Evolutionary conservation across 352 stramenopile species (phyloP).

Genomic region (Plasmopara halstedii): DNA sequence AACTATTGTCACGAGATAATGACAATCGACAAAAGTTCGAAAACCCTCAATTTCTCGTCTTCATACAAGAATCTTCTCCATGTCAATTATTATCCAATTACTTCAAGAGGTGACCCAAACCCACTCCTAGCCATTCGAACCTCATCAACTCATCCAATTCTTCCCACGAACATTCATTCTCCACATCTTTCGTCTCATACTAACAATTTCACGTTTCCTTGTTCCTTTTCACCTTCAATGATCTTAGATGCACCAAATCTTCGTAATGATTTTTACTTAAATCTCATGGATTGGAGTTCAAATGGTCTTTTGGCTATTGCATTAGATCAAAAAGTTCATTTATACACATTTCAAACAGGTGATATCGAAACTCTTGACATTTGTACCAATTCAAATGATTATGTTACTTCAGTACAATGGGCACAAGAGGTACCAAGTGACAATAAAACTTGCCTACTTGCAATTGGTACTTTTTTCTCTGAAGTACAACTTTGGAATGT

Average conservation of each 20-base stretch:
- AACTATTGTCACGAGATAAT: slow-evolving; percentile 5
- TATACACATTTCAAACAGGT: slow-evolving; percentile 90
- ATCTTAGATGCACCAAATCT: slow-evolving; percentile 95
- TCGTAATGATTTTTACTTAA: slow-evolving; percentile 97
- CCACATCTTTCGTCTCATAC: neutral
- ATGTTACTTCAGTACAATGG: slow-evolving; percentile 94
- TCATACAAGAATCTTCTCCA: slow-evolving; percentile 2
- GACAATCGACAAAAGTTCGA: neutral
- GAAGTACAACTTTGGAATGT: slow-evolving; percentile 95
- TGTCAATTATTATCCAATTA: neutral
- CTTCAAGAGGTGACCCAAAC: neutral
- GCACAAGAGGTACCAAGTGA: slow-evolving; percentile 14
- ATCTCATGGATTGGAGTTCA: slow-evolving; percentile 92
- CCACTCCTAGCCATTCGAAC: slow-evolving; percentile 2
- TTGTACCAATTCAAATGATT: slow-evolving; percentile 63
- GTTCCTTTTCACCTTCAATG: slow-evolving; percentile 33
- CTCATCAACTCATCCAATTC: neutral
- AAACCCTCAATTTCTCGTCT: neutral
- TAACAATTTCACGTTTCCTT: neutral
- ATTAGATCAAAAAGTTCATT: slow-evolving; percentile 90
- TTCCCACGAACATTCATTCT: too few species aligned
- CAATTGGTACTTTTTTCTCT: slow-evolving; percentile 87
- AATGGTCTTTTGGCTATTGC: slow-evolving; percentile 94
- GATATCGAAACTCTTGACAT: slow-evolving; percentile 86
- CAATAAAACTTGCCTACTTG: slow-evolving; percentile 37